Conservation (phyloP, 306 rosid species). For the Astragalus membranaceus region DNA sequence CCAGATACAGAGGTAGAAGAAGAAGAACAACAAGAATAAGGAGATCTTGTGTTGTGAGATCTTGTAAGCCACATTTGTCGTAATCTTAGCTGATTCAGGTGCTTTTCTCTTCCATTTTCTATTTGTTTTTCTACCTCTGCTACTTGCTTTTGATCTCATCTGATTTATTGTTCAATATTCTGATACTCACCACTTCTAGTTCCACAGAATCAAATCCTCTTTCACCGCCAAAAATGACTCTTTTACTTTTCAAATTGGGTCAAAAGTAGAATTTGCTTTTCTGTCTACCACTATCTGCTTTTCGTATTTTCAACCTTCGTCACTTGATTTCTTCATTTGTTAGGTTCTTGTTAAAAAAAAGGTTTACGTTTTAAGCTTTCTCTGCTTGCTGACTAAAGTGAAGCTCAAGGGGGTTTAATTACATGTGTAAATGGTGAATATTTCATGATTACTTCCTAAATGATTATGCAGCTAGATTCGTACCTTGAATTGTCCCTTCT, state of each 20-base stretch:
- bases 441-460: too few relatives aligned
- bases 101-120: neutral
- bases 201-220: constrained; percentile 3
- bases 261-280: constrained; percentile 23
- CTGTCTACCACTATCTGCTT: neutral
- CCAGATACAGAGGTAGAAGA: neutral
- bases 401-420: constrained; percentile 7
- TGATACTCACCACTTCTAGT: neutral
- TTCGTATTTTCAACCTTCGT: neutral
- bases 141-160: neutral
- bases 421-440: neutral
- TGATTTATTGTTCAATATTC: neutral
- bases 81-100: constrained; percentile 27
- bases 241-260: constrained; percentile 2
- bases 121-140: neutral
- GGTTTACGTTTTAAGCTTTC: constrained; percentile 12
- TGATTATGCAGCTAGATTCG: too few relatives aligned
- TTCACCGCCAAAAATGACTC: constrained; percentile 3
- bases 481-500: too few relatives aligned
- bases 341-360: constrained; percentile 5
- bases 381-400: constrained; percentile 10
- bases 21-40: constrained; percentile 9
- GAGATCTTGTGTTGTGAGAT: constrained; percentile 71
- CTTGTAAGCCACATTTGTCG: constrained; percentile 34
- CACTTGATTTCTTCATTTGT: constrained; percentile 3